Conservation (phyloP, 1,139 yeast genomes). For the Sugiyamaella pinicola region DNA sequence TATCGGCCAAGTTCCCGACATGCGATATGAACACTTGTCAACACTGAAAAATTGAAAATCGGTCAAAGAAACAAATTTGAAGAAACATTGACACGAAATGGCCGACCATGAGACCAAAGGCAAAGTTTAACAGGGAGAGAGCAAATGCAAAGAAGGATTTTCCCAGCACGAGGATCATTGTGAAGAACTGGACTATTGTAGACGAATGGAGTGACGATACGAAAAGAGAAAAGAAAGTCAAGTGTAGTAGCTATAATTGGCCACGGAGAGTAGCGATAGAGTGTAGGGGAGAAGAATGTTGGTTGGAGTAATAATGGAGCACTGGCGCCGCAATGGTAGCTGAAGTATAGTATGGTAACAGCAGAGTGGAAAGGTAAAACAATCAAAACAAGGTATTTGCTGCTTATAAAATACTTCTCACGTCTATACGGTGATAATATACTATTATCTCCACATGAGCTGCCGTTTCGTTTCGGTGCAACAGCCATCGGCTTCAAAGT, state of each 20-base stretch:
- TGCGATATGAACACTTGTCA: neutral
- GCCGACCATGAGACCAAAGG: slow-evolving; percentile 12
- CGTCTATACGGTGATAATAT: too few species aligned
- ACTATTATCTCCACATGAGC: too few species aligned
- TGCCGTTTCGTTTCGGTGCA: neutral
- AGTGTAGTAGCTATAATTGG: too few species aligned
- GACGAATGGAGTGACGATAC: neutral
- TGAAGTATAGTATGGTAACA: too few species aligned
- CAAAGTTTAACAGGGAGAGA: slow-evolving; percentile 6
- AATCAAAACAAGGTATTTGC: neutral
- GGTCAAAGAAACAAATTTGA: slow-evolving; percentile 14
- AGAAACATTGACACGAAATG: slow-evolving; percentile 14
- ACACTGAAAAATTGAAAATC: slow-evolving; percentile 12
- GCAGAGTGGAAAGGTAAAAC: too few species aligned
- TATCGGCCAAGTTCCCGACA: slow-evolving; percentile 6
- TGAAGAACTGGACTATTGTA: neutral
- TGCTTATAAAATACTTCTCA: neutral
- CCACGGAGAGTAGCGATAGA: too few species aligned
- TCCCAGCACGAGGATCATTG: slow-evolving; percentile 1
- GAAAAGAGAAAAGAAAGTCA: too few species aligned
- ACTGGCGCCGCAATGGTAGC: too few species aligned
- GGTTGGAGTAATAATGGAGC: too few species aligned
- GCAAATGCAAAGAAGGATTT: slow-evolving; percentile 4
- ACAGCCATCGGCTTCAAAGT: slow-evolving; percentile 1
- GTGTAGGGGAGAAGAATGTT: too few species aligned